Base-by-base conservation (phyloP, 2,329 filamentous ascomycete species). In the Basipetospora chlamydospora region DNA sequence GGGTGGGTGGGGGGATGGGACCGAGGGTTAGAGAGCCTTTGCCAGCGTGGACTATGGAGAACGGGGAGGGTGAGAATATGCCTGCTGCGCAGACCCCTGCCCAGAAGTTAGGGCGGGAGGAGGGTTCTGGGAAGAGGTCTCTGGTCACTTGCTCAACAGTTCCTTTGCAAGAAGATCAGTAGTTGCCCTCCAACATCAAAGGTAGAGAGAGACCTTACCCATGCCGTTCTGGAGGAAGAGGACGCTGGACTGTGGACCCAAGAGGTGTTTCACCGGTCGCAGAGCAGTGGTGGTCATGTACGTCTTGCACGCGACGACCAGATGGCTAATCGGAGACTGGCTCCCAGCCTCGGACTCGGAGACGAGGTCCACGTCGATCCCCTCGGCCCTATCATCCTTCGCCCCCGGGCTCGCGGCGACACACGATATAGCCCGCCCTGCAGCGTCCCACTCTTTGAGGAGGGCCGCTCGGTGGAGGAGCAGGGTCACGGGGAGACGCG, bases 401-500 rank as follows among this genome's bases (percentile, higher is more conserved):
- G 3, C 53, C 59, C 8, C 48, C 43, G 7, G 60, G 55, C n/a
- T 54, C 49, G n/a, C n/a, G n/a, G n/a, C n/a, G n/a, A n/a, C 22
- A 26, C 70, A 55, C 44, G 63, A 56, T 23, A 73, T 56, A 4
- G 15, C 22, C 64, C 66, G 0, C 60, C 58, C 3, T 53, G 42
- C 1, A 49, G 37, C 4, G 47, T 33, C 46, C 68, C 72, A 76
- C 15, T 61, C 52, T 34, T 60, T 49, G 3, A 73, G 54, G 3
- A 70, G 60, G 18, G 60, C 57, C 35, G 51, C 52, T n/a, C 64
- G 66, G 49, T 86, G 80, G 25, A 93, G 66, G n/a, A 94, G 67
- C 5, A 95, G 66, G 0, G 84, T 88, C 26, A 94, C 69, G 0
- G 81, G 81, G 4, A 84, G 83, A 3, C 70, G 66, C 15, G 70